Evolutionary conservation across 2,329 filamentous ascomycete genomes (phyloP), one percentile per base, ranked within the genome.

Genomic region (Apiospora kogelbergensis): DNA sequence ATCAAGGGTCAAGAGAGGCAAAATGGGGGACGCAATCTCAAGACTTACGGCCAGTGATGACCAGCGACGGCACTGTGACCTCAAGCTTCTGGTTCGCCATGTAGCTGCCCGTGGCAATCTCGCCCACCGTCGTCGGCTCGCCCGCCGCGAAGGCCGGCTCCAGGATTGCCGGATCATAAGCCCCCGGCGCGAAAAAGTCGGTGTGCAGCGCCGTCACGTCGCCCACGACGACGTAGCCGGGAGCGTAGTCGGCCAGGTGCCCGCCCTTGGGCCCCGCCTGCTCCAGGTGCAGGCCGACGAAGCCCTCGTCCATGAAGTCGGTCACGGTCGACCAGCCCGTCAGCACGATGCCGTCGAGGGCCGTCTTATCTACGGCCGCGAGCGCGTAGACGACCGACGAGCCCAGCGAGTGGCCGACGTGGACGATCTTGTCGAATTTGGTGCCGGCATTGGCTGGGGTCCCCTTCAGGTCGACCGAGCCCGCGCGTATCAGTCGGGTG

Each of bases 401-500:
- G 41, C 90, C 90, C 72, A 89, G 91, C 0, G 86, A 89, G 80
- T 92, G 89, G 15, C 89, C 90, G 20, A 90, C 82, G 75, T 91
- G 89, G 10, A 89, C 80, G 30, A 88, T 79, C 73, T 85, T 84
- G 60, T 74, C 69, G 72, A 79, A 82, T 7, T 30, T 53, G 45
- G n/a, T 22, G 44, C 22, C 10, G 72, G 81, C 83, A 24, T 57
- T 71, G 63, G 76, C 72, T 75, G 75, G n/a, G 86, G 76, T 24
- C n/a, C n/a, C n/a, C n/a, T 80, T 78, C 0, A 48, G 45, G 45
- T 80, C 75, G 30, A 91, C 78, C 0, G 74, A 73, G 63, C 85
- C 84, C 1, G 76, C 73, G 40, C 85, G 84, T 1, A 89, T 80
- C 71, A 80, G 78, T 13, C 76, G 75, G 0, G 89, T 91, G 4